phyloP scores from a whole-genome alignment of 768 basidiomycete genomes.

The Kwoniella botswanensis region DNA sequence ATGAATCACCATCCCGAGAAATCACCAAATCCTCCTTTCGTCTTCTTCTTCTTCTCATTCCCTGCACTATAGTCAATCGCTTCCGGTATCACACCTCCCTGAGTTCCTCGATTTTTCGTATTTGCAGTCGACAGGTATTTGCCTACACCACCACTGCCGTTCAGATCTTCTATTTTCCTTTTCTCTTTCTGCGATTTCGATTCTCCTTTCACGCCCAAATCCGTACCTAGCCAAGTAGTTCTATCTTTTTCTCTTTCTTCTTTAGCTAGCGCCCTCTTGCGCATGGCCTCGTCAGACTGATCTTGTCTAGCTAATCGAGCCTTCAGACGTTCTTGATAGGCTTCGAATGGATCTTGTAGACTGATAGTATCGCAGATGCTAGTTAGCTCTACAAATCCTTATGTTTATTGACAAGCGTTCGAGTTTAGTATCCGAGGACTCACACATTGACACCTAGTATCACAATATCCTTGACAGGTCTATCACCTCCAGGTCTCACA shows the following conservation, averaged over 20 bases:
- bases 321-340: slow-evolving; percentile 77
- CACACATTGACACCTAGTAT: slow-evolving; percentile 88
- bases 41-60: slow-evolving; percentile 71
- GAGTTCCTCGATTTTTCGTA: slow-evolving; percentile 7
- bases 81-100: slow-evolving; percentile 25
- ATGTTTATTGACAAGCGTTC: neutral
- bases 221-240: slow-evolving; percentile 59
- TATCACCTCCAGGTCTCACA: slow-evolving; percentile 79
- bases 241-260: slow-evolving; percentile 60
- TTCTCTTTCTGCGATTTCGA: slow-evolving; percentile 39
- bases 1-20: slow-evolving; percentile 49
- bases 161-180: slow-evolving; percentile 32
- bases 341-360: slow-evolving; percentile 87
- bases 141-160: slow-evolving; percentile 45
- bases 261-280: slow-evolving; percentile 63
- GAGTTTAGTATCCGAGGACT: slow-evolving; percentile 46
- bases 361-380: slow-evolving; percentile 18
- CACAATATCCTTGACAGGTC: slow-evolving; percentile 74
- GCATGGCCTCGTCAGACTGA: slow-evolving; percentile 62
- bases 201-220: slow-evolving; percentile 51
- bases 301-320: slow-evolving; percentile 64
- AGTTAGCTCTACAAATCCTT: neutral
- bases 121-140: slow-evolving; percentile 38
- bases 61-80: slow-evolving; percentile 57
- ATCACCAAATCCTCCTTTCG: slow-evolving; percentile 86